Evolutionary conservation across 2,329 filamentous ascomycete genomes (phyloP), one percentile per base, ranked within the genome.

Genomic region (Diplocarpon rosae): DNA sequence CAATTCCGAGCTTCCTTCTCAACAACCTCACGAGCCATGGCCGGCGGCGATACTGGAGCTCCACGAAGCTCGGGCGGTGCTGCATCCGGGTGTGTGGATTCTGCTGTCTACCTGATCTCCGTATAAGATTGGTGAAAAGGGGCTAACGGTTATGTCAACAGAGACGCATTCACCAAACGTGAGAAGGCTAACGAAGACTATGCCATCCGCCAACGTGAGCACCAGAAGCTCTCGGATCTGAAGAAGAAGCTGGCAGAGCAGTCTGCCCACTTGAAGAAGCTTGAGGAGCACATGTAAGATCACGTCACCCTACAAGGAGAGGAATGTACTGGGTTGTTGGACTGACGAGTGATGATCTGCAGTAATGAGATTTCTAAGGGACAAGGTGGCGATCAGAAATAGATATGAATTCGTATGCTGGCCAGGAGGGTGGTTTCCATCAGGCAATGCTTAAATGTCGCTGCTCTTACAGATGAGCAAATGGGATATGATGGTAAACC

Each of bases 81-180:
- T 20, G 48, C 51, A 37, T 40, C 37, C 34, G 55, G 52, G 57
- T 58, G 48, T 15, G 48, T 50, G 7, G 20, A 24, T 4, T 7
- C 20, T 3, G n/a, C n/a, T 24, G 7, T 7, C 20, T 24, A 24
- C 7, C 20, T 24, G 20, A 24, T 24, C 20, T 24, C 3, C 20
- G 20, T 24, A 3, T 24, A 24, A 24, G 4, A 4, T 24, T 24
- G 4, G 20, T 24, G 30, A 32, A 9, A 32, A 32, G 30, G 30
- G 30, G 30, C 52, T 59, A 51, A 57, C 39, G 17, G n/a, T 9
- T 37, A 40, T 14, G 31, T 20, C 34, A 32, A 37, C 57, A 94
- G 90, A 58, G 90, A 98, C 63, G 79, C 86, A 46, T 98, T 95
- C 77, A 86, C 82, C 69, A 83, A 83, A 69, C 87, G 92, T 59